Conservation (phyloP, 2,329 filamentous ascomycete species). For the Acephala macrosclerotiorum region DNA sequence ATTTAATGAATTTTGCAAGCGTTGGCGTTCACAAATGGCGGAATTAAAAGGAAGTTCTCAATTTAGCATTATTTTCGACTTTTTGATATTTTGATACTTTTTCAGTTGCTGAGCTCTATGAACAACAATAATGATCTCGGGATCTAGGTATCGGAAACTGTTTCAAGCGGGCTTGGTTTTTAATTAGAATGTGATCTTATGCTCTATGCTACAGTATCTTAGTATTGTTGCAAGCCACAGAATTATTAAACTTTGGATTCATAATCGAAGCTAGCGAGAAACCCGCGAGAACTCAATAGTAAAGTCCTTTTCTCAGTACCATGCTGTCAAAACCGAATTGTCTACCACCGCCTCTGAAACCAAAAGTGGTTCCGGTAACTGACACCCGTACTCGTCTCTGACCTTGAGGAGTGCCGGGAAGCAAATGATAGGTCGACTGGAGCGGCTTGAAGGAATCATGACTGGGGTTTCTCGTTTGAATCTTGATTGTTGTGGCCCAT, state of each 20-base stretch:
- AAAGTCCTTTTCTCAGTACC: neutral
- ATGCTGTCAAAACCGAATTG: neutral
- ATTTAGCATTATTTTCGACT: neutral
- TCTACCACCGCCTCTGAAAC: neutral
- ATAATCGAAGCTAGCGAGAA: neutral
- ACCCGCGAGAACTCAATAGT: too few species aligned
- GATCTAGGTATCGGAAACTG: neutral
- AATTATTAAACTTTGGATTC: neutral
- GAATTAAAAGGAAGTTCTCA: neutral
- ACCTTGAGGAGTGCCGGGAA: slow-evolving; percentile 2
- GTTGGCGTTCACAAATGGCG: too few species aligned
- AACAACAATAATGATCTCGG: neutral
- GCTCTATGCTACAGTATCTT: neutral
- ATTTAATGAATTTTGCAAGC: neutral
- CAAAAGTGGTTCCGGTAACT: neutral
- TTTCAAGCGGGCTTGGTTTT: neutral
- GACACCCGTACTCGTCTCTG: neutral
- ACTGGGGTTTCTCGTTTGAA: neutral
- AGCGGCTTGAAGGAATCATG: neutral
- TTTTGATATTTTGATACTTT: neutral
- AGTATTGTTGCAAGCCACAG: neutral
- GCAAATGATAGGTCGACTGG: neutral
- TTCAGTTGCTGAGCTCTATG: neutral
- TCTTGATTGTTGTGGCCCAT: neutral
- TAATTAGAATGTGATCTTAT: neutral